Evolutionary conservation across 176 grass and related monocot genomes (phyloP).

Genomic region (Puccinellia tenuiflora): DNA sequence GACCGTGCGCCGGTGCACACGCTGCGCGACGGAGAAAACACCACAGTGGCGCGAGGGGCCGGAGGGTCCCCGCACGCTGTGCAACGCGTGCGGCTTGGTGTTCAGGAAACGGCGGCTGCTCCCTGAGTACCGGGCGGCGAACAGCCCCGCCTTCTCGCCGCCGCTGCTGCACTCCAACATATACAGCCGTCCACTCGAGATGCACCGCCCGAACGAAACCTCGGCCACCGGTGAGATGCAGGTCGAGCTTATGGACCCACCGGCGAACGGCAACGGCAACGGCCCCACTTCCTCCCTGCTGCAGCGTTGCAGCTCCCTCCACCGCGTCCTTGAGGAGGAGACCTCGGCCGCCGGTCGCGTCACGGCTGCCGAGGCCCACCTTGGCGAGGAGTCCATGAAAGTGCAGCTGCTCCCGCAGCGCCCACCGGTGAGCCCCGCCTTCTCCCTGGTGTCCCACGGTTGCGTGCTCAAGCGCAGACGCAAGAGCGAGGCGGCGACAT

Average conservation of each 20-base stretch:
- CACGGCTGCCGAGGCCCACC: background rate
- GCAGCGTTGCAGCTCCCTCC: background rate
- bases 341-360: background rate
- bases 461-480: background rate
- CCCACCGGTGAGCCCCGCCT: background rate
- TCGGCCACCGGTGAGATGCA: no score
- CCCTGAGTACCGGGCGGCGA: slow-evolving; percentile 70
- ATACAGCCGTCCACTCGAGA: slow-evolving; percentile 63
- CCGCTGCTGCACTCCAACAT: slow-evolving; percentile 64
- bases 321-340: background rate
- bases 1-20: slow-evolving; percentile 20
- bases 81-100: slow-evolving; percentile 79
- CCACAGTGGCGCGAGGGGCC: slow-evolving; percentile 73
- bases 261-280: no score
- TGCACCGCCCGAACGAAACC: slow-evolving; percentile 22
- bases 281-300: background rate
- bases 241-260: no score
- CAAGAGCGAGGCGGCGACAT: no score
- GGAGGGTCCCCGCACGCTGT: slow-evolving; percentile 57
- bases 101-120: slow-evolving; percentile 48
- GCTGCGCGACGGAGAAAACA: slow-evolving; percentile 54
- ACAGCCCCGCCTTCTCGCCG: slow-evolving; percentile 56
- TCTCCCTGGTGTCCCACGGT: background rate
- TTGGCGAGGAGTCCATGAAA: background rate
- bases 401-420: background rate